These are phyloP conservation scores for Hypsizygus ulmarius DNA, from an alignment of 1,284 basidiomycete genomes.

Conservation along the genomic window DNA sequence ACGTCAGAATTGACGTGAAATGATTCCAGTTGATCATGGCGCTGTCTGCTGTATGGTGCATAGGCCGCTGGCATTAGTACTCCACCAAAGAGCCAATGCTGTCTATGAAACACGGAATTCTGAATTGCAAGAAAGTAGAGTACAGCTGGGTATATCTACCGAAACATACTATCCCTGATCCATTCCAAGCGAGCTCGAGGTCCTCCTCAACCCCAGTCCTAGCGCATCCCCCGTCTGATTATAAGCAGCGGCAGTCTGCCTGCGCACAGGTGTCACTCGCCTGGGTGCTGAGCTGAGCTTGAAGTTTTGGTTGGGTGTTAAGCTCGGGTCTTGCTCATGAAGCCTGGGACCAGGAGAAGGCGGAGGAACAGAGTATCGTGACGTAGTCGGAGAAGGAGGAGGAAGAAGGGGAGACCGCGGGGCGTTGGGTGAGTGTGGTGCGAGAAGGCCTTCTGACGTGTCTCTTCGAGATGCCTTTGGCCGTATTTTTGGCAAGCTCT, in stretches of 20 bases:
- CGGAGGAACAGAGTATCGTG: constrained; percentile 30
- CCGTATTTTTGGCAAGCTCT: constrained; percentile 32
- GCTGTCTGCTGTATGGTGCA: too few relatives aligned
- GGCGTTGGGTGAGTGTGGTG: constrained; percentile 46
- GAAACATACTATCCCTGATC: constrained; percentile 24
- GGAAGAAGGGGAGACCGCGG: constrained; percentile 25
- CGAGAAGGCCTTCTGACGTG: constrained; percentile 58
- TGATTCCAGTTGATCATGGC: too few relatives aligned
- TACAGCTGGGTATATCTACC: not conserved
- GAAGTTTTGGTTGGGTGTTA: constrained; percentile 27
- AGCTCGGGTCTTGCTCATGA: constrained; percentile 31
- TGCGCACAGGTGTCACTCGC: constrained; percentile 21
- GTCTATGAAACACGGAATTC: too few relatives aligned
- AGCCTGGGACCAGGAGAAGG: constrained; percentile 30
- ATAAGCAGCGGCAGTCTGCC: constrained; percentile 14
- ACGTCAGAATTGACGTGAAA: too few relatives aligned
- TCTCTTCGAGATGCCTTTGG: constrained; percentile 32
- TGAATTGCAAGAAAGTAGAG: not conserved
- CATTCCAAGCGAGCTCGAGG: constrained; percentile 21
- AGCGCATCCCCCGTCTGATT: constrained; percentile 18
- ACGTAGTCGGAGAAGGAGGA: constrained; percentile 22
- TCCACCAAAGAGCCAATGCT: too few relatives aligned
- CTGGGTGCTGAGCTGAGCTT: constrained; percentile 34
- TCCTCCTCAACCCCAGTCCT: constrained; percentile 31
- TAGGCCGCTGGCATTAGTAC: too few relatives aligned